Evolutionary conservation across 169 alveolate genomes (phyloP).

Genomic region (Plasmodium vivax): DNA sequence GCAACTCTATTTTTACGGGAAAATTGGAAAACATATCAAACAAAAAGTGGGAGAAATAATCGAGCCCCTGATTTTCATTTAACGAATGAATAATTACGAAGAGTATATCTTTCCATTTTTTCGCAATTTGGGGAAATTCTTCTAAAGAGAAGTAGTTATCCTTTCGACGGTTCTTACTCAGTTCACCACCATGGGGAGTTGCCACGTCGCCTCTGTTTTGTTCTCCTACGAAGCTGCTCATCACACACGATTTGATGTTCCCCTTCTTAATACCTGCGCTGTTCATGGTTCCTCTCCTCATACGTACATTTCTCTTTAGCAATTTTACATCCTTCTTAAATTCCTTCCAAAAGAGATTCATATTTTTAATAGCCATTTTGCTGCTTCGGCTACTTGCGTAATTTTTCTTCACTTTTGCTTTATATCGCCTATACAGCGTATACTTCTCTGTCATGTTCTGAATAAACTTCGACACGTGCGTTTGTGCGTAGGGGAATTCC

Average conservation of each 20-base stretch:
- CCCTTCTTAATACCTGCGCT: background rate
- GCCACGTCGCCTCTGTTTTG: background rate
- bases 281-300: background rate
- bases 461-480: conserved; percentile 16
- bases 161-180: background rate
- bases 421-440: conserved; percentile 55
- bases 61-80: conserved; percentile 26
- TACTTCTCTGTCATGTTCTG: conserved; percentile 22
- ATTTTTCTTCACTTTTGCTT: conserved; percentile 28
- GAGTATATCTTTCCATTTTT: conserved; percentile 63
- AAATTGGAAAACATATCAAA: conserved; percentile 34
- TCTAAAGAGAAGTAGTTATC: conserved; percentile 16
- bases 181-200: background rate
- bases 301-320: conserved; percentile 18
- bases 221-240: background rate
- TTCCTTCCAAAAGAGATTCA: conserved; percentile 69
- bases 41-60: conserved; percentile 36
- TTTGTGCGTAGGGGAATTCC: conserved; percentile 15
- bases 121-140: conserved; percentile 14
- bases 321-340: conserved; percentile 45
- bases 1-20: conserved; percentile 30
- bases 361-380: conserved; percentile 4
- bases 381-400: background rate
- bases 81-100: conserved; percentile 33
- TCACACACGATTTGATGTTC: background rate